Evolutionary conservation across 768 basidiomycete genomes (phyloP).

Genomic region (Lentinus tigrinus): DNA sequence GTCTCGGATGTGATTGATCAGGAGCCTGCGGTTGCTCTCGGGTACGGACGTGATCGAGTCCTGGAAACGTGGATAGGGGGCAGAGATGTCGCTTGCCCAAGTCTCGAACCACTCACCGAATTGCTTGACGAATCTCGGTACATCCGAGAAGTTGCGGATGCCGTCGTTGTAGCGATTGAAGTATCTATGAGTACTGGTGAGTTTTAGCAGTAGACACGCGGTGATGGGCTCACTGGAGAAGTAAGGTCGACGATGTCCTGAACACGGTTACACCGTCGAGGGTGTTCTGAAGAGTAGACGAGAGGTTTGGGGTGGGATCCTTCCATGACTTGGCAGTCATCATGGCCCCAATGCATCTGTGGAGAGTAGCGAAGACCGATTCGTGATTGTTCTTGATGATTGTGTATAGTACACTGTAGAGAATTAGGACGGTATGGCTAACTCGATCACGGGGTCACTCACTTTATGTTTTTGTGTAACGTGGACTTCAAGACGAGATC

Average conservation of each 20-base stretch:
- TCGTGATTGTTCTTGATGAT: constrained; percentile 30
- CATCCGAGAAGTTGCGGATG: constrained; percentile 15
- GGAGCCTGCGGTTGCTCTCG: constrained; percentile 4
- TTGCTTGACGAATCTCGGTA: constrained; percentile 21
- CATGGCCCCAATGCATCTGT: constrained; percentile 35
- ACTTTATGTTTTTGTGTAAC: constrained; percentile 51
- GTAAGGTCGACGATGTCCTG: constrained; percentile 42
- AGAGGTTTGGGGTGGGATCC: constrained; percentile 35
- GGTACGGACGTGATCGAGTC: constrained; percentile 18
- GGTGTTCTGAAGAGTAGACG: constrained; percentile 7
- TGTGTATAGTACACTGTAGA: constrained; percentile 13
- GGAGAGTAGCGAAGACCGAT: constrained; percentile 39
- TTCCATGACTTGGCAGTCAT: constrained; percentile 22
- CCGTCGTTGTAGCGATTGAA: constrained; percentile 29
- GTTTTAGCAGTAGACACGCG: too few relatives aligned
- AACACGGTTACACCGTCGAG: constrained; percentile 44
- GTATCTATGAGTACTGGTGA: constrained; percentile 20
- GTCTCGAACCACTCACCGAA: constrained; percentile 23
- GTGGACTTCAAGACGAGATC: constrained; percentile 60
- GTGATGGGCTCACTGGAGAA: constrained; percentile 47
- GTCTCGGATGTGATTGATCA: constrained; percentile 16
- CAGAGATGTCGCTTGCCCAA: constrained; percentile 25
- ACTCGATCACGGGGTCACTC: constrained; percentile 13
- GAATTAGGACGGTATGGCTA: neutral
- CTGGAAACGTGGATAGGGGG: constrained; percentile 18